phyloP scores from a whole-genome alignment of 306 rosid species.

The Trifolium dubium region DNA sequence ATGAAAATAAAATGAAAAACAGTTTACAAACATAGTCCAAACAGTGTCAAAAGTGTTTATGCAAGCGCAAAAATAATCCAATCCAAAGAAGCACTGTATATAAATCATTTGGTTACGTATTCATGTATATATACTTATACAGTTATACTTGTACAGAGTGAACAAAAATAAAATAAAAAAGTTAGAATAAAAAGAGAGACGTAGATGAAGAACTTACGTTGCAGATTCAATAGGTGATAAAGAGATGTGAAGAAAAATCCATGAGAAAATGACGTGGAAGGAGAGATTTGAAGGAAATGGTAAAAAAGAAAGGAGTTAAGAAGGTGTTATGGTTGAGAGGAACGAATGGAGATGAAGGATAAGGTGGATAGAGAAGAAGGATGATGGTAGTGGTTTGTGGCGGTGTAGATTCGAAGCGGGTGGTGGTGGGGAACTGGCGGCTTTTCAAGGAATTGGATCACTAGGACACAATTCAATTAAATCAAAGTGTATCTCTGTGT shows the following conservation, averaged over 20 bases:
- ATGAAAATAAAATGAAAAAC: too few species aligned
- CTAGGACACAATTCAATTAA: too few species aligned
- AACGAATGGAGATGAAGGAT: neutral
- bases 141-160: neutral
- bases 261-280: neutral
- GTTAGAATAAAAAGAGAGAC: neutral
- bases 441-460: too few species aligned
- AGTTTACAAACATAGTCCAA: too few species aligned
- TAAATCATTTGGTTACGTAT: too few species aligned
- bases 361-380: neutral
- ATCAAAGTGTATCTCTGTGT: too few species aligned
- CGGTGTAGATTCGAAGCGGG: conserved; percentile 34
- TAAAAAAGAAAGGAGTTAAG: neutral
- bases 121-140: too few species aligned
- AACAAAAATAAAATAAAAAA: neutral
- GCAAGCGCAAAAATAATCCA: neutral
- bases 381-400: neutral
- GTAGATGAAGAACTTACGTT: conserved; percentile 15
- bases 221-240: conserved; percentile 13
- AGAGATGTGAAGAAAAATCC: conserved; percentile 25
- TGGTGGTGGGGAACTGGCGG: conserved; percentile 32
- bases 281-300: neutral
- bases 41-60: neutral
- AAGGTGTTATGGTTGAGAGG: neutral
- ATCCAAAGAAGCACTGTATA: neutral